Base-by-base conservation (phyloP, 768 basidiomycete species). In the Mycena venus region DNA sequence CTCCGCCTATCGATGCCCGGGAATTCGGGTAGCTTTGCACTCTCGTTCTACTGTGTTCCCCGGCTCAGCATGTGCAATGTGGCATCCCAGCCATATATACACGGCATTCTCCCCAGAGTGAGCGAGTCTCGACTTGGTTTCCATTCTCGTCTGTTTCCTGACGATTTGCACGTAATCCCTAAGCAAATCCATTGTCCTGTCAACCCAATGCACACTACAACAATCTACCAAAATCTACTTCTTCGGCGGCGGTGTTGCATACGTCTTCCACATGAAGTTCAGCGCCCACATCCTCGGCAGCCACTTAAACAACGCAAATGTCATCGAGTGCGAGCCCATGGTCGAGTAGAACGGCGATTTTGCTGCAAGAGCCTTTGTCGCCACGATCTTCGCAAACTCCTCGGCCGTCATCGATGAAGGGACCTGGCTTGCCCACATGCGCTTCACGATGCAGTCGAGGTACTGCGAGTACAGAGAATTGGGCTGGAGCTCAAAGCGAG, bases 221-320 rank as follows among this genome's bases (percentile, higher is more conserved):
- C 36, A 38, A 38, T 7, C 14, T 14, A 38, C 36, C 36, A 38
- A 38, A 7, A 38, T 7, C 36, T 38, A 38, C 36, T 38, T 38
- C 53, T 55, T 55, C 15, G 53, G 15, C 11, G 53, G 53, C 27
- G n/a, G n/a, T n/a, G 53, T 55, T 7, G n/a, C 53, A 17, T 27
- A 55, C 9, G 25, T 55, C 62, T 68, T 68, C 67, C 67, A 68
- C 67, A 60, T 59, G 23, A n/a, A 47, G 27, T 68, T 68, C 19
- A 68, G 31, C 17, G 23, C 67, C 67, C 67, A 68, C 31, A 47
- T 12, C 58, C 42, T 32, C 38, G 67, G 67, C 3, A 68, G 10
- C 67, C 67, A 68, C 44, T 68, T 68, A 19, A 68, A 47, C 1
- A 68, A 12, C 23, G 21, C 40, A 25, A 47, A 68, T 4, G 29